Percentiles rank a stretch among this genome's conserved stretches.
These are phyloP conservation scores for Tuber melanosporum DNA, from an alignment of 495 filamentous ascomycete species.

Conservation along the genomic window DNA sequence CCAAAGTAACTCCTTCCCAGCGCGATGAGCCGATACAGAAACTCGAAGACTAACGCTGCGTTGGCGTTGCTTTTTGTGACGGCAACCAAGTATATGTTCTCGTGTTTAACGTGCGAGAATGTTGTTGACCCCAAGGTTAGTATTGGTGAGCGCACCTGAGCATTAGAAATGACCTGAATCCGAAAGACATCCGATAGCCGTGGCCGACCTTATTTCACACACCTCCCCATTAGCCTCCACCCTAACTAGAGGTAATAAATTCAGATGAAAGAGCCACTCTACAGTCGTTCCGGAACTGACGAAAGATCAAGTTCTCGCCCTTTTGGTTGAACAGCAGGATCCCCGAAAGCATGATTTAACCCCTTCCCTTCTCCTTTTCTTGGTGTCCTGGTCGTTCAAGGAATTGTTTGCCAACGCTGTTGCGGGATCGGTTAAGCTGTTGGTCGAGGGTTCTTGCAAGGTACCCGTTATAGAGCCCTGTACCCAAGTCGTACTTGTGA, in stretches of 20 bases:
- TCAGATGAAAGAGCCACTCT: constrained; percentile 10
- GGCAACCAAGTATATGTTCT: constrained; percentile 97
- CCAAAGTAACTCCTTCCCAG: constrained; percentile 95
- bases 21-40: constrained; percentile 83
- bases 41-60: constrained; percentile 96
- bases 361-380: constrained; percentile 4
- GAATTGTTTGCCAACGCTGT: background rate
- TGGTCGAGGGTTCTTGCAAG: background rate
- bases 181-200: constrained; percentile 97
- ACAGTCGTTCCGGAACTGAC: constrained; percentile 95
- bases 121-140: constrained; percentile 95
- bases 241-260: background rate
- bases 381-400: background rate
- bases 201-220: constrained; percentile 52
- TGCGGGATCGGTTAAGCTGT: background rate
- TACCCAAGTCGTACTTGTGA: background rate
- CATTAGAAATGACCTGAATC: constrained; percentile 98
- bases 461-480: background rate
- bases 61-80: constrained; percentile 99
- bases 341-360: constrained; percentile 73
- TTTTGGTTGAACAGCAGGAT: constrained; percentile 99
- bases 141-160: constrained; percentile 95
- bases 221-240: background rate
- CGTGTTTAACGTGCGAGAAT: constrained; percentile 98
- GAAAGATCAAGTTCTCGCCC: constrained; percentile 98